phyloP scores from a whole-genome alignment of 805 yeast species.

The Candida cerambycidarum region DNA sequence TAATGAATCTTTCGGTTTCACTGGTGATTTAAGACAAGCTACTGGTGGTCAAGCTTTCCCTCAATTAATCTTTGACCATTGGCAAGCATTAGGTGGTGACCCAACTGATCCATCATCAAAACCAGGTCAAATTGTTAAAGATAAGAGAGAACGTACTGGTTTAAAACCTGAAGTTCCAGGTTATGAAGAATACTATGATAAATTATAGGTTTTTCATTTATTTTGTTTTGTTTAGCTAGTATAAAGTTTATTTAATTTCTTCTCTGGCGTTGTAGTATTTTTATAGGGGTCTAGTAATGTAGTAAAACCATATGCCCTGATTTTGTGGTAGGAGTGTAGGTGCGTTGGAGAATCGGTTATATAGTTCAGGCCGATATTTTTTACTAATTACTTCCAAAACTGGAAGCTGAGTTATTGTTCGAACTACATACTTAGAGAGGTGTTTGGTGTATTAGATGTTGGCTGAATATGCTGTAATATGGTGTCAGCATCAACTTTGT shows the following conservation, averaged over 20 bases:
- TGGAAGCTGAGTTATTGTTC: no score
- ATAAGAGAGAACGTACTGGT: slow-evolving; percentile 92
- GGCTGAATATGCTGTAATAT: no score
- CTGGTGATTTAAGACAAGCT: slow-evolving; percentile 98
- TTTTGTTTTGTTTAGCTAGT: slow-evolving; percentile 9
- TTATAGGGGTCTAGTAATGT: no score
- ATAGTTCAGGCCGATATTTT: no score
- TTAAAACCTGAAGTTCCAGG: slow-evolving; percentile 97
- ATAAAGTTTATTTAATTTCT: slow-evolving; percentile 1
- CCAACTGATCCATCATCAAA: slow-evolving; percentile 81
- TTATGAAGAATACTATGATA: slow-evolving; percentile 98
- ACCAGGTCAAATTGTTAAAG: slow-evolving; percentile 60
- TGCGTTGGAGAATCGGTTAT: no score
- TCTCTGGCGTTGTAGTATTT: background rate
- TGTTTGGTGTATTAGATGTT: no score
- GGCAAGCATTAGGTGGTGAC: slow-evolving; percentile 90
- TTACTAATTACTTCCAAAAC: no score
- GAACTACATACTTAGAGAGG: no score
- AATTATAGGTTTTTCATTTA: slow-evolving; percentile 50
- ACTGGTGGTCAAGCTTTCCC: slow-evolving; percentile 99
- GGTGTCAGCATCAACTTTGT: no score
- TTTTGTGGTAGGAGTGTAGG: no score
- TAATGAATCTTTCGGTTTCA: slow-evolving; percentile 99
- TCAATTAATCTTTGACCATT: slow-evolving; percentile 99
- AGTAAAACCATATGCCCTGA: no score